A percentile compares a stretch with the other conserved stretches of the same genome.
These are phyloP conservation scores for Alternaria viburni DNA, from an alignment of 2,329 filamentous ascomycete genomes.

Conservation along the genomic window DNA sequence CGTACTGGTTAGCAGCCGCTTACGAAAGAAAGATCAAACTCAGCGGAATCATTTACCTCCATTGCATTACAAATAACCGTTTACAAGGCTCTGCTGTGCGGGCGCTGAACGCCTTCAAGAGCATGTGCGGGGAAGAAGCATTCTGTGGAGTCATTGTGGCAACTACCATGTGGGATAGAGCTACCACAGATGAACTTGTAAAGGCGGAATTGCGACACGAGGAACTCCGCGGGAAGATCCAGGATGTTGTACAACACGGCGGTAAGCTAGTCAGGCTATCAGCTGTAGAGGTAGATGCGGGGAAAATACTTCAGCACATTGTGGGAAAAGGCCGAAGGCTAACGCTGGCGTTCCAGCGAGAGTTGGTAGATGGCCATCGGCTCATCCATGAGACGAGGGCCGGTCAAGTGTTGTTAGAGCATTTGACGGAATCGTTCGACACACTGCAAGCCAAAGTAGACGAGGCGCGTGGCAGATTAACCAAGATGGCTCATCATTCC, in stretches of 20 bases:
- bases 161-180: slow-evolving; percentile 52
- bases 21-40: slow-evolving; percentile 44
- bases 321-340: neutral
- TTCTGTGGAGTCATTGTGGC: slow-evolving; percentile 51
- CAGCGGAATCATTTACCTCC: slow-evolving; percentile 55
- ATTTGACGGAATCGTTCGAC: neutral
- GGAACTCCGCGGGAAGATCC: neutral
- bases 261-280: neutral
- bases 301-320: slow-evolving; percentile 6
- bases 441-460: neutral
- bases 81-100: slow-evolving; percentile 50
- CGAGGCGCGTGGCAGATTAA: neutral
- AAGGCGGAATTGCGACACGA: neutral
- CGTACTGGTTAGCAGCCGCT: slow-evolving; percentile 46
- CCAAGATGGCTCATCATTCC: neutral
- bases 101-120: slow-evolving; percentile 54
- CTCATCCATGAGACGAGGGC: slow-evolving; percentile 1
- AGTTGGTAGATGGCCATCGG: slow-evolving; percentile 1
- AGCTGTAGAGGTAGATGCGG: slow-evolving; percentile 1
- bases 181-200: neutral
- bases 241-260: neutral
- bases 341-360: slow-evolving; percentile 3
- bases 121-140: slow-evolving; percentile 51
- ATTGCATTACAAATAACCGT: slow-evolving; percentile 53
- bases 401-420: neutral